Conservation (phyloP, 345 rosid genomes). For the Brassica nigra region DNA sequence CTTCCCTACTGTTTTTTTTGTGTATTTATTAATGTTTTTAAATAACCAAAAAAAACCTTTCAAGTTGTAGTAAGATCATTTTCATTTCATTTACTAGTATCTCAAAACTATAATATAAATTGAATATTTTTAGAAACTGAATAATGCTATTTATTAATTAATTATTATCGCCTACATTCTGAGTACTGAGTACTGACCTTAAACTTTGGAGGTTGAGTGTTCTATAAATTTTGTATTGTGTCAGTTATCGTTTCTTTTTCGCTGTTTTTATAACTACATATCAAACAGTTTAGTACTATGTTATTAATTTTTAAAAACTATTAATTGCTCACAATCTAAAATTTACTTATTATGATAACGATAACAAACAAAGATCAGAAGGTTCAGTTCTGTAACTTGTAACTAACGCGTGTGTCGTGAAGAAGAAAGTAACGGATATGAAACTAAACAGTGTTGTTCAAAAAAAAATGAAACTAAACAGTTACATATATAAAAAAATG, state of each 20-base stretch:
- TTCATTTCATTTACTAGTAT: background rate
- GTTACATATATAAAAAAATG: background rate
- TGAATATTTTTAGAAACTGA: background rate
- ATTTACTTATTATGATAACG: background rate
- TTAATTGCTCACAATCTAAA: constrained; percentile 1
- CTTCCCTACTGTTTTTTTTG: background rate
- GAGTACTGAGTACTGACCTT: background rate
- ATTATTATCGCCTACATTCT: background rate
- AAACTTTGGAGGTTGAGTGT: background rate
- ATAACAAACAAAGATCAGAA: background rate
- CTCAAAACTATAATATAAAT: background rate
- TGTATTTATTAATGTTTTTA: background rate
- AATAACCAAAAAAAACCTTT: background rate
- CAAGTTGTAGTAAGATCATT: background rate
- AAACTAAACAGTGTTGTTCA: background rate
- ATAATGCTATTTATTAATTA: too few relatives aligned
- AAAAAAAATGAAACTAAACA: background rate
- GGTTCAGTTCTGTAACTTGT: constrained; percentile 6
- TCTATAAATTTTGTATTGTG: background rate
- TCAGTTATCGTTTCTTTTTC: background rate
- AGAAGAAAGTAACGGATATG: constrained; percentile 15
- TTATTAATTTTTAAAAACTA: background rate
- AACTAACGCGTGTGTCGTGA: constrained; percentile 18
- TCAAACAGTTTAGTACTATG: background rate
- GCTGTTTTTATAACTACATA: background rate